These are phyloP conservation scores for Hepatocystis sp. DNA, from an alignment of 169 alveolate species.

Conservation along the genomic window DNA sequence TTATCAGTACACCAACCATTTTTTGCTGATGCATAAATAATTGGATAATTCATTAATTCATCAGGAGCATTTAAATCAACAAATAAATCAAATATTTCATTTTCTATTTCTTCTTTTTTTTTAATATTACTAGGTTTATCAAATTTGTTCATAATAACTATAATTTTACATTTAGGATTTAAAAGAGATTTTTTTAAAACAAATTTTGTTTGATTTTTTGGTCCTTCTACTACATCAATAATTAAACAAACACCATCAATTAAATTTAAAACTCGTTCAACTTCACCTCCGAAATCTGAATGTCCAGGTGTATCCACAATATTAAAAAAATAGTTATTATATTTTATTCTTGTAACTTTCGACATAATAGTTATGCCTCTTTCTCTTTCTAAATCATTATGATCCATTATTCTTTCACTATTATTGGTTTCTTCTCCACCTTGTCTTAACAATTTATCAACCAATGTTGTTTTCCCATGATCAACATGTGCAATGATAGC, in stretches of 20 bases:
- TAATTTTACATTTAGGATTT: constrained; percentile 83
- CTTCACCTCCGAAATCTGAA: constrained; percentile 99
- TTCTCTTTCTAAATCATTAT: constrained; percentile 94
- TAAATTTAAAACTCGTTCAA: constrained; percentile 95
- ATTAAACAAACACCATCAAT: constrained; percentile 97
- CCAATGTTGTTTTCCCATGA: constrained; percentile 99
- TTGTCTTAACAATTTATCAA: constrained; percentile 90
- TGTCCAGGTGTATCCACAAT: constrained; percentile 95
- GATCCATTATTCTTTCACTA: constrained; percentile 90
- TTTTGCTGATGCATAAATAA: constrained; percentile 94
- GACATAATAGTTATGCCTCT: constrained; percentile 98
- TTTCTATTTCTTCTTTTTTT: constrained; percentile 92
- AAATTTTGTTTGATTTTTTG: constrained; percentile 92
- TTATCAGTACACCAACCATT: constrained; percentile 86
- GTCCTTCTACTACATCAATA: constrained; percentile 97
- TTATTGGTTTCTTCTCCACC: constrained; percentile 84
- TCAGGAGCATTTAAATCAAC: constrained; percentile 92
- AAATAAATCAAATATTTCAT: constrained; percentile 94
- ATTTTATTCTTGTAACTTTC: constrained; percentile 94
- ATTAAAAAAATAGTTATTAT: constrained; percentile 87
- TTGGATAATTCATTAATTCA: constrained; percentile 94
- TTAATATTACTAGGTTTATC: constrained; percentile 84
- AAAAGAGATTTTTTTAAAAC: constrained; percentile 84
- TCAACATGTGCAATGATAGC: constrained; percentile 99
- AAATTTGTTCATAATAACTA: constrained; percentile 85